Percentiles rank a stretch among this genome's conserved stretches.
Evolutionary conservation across 2,329 filamentous ascomycete species (phyloP).

Genomic region (Blastomyces emzantsi): DNA sequence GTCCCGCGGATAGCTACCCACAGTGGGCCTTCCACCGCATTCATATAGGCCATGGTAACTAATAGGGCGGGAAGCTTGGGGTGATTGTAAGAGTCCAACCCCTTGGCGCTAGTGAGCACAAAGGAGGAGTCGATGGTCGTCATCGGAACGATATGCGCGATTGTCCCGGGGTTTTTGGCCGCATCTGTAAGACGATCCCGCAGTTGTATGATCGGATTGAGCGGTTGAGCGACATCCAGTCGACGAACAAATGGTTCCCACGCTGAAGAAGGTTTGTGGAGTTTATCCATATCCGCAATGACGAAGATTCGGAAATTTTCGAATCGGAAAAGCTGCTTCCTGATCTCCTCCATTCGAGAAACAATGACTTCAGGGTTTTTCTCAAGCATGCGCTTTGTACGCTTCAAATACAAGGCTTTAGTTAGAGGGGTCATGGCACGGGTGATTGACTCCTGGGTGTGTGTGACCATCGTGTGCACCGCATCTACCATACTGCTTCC

Average conservation of each 20-base stretch:
- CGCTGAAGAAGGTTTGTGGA: constrained; percentile 64
- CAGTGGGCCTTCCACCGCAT: constrained; percentile 85
- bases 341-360: constrained; percentile 65
- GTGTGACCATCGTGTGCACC: constrained; percentile 67
- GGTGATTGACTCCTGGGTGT: constrained; percentile 63
- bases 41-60: constrained; percentile 83
- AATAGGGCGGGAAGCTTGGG: constrained; percentile 72
- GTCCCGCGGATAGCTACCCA: constrained; percentile 91
- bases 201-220: constrained; percentile 63
- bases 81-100: constrained; percentile 66
- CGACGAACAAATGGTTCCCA: constrained; percentile 59
- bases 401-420: constrained; percentile 77
- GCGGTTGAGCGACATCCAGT: constrained; percentile 45
- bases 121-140: constrained; percentile 88
- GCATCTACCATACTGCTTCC: constrained; percentile 55
- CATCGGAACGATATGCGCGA: constrained; percentile 79
- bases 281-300: constrained; percentile 66
- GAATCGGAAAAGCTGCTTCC: constrained; percentile 66
- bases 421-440: constrained; percentile 76
- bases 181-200: constrained; percentile 63
- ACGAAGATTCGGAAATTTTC: constrained; percentile 81
- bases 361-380: constrained; percentile 68
- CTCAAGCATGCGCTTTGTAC: constrained; percentile 70
- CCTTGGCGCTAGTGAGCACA: constrained; percentile 63
- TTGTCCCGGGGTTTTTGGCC: constrained; percentile 63